Conservation (phyloP, 169 alveolate genomes). For the Eimeria tenella region DNA sequence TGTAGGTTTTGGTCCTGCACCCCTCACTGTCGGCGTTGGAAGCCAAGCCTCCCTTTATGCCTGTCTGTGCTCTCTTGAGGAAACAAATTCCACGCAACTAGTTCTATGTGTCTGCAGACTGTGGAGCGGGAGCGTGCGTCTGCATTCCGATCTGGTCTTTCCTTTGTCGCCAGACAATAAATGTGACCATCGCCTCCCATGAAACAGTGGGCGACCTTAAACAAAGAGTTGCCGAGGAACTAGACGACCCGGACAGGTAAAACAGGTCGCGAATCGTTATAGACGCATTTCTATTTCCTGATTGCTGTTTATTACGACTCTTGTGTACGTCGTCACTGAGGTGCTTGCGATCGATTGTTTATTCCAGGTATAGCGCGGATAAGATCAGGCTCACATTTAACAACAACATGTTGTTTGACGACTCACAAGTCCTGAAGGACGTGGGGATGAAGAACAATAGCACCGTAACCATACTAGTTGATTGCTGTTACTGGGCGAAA, state of each 20-base stretch:
- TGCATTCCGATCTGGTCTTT: conserved; percentile 76
- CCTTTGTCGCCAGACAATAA: conserved; percentile 72
- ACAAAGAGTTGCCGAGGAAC: conserved; percentile 47
- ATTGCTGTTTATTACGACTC: neutral
- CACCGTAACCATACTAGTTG: conserved; percentile 63
- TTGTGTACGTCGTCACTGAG: neutral
- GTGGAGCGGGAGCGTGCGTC: conserved; percentile 75
- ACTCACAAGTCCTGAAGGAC: conserved; percentile 51
- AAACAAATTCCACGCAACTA: neutral
- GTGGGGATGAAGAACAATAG: conserved; percentile 62
- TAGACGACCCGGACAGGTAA: conserved; percentile 74
- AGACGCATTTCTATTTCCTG: neutral
- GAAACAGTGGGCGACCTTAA: conserved; percentile 74
- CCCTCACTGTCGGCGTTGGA: too few relatives aligned
- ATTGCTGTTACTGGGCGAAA: conserved; percentile 66
- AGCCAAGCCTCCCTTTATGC: too few relatives aligned
- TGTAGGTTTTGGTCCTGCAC: neutral
- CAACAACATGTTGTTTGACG: conserved; percentile 66
- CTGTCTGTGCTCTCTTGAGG: too few relatives aligned
- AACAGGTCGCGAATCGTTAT: neutral
- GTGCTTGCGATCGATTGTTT: neutral
- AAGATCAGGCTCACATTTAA: conserved; percentile 62
- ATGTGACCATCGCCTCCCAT: conserved; percentile 41
- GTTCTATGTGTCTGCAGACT: conserved; percentile 41
- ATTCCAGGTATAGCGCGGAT: conserved; percentile 45